phyloP scores from a whole-genome alignment of 140 eudicot species.

The Ambrosia hybrid region DNA sequence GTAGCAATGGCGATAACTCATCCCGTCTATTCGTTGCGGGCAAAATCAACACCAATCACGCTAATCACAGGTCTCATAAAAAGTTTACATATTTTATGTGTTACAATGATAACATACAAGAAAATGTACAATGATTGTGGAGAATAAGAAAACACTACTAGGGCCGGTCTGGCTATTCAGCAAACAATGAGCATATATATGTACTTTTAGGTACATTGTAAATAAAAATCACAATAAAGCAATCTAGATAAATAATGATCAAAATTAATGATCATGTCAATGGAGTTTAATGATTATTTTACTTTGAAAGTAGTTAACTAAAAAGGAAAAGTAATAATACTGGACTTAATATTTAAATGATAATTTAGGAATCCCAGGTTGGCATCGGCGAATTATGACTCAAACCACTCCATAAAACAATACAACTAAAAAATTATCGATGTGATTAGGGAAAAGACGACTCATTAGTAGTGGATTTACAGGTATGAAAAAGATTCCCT shows the following conservation, averaged over 20 bases:
- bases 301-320: slow-evolving; percentile 2
- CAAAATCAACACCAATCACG: too few species aligned
- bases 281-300: slow-evolving; percentile 8
- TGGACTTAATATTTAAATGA: slow-evolving; percentile 14
- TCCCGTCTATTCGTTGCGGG: too few species aligned
- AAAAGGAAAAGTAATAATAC: slow-evolving; percentile 7
- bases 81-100: too few species aligned
- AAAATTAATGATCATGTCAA: background rate
- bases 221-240: background rate
- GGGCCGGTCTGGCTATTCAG: background rate
- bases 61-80: too few species aligned
- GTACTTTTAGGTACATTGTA: background rate
- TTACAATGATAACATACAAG: too few species aligned
- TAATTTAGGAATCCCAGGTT: slow-evolving; percentile 75
- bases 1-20: too few species aligned
- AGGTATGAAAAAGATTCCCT: slow-evolving; percentile 54
- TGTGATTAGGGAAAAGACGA: slow-evolving; percentile 45
- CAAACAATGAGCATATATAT: slow-evolving; percentile 2
- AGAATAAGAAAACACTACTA: background rate
- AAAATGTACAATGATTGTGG: background rate
- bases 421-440: slow-evolving; percentile 20
- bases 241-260: background rate
- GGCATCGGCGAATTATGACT: slow-evolving; percentile 72
- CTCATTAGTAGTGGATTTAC: slow-evolving; percentile 50
- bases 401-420: slow-evolving; percentile 55